These are phyloP conservation scores for Durio zibethinus DNA, from an alignment of 345 rosid genomes.

Conservation along the genomic window DNA sequence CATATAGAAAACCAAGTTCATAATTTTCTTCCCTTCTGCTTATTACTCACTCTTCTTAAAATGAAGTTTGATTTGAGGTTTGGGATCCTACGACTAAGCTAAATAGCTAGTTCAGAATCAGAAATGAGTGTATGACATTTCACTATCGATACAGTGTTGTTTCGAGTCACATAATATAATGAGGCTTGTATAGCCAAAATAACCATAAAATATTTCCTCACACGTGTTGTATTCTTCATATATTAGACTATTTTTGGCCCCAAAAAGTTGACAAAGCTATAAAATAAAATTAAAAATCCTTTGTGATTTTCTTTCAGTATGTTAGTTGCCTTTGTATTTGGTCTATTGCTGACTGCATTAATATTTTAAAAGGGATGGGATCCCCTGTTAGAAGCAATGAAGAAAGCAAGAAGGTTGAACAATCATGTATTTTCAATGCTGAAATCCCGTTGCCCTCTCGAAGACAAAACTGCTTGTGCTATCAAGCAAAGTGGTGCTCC, in stretches of 20 bases:
- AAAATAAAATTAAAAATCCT: neutral
- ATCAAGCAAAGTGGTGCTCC: constrained; percentile 98
- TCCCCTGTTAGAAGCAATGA: constrained; percentile 81
- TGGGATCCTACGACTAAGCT: neutral
- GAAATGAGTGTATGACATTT: neutral
- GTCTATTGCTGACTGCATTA: neutral
- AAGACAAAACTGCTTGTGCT: constrained; percentile 94
- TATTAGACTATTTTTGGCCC: neutral
- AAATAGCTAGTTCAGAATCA: neutral
- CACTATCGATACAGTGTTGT: neutral
- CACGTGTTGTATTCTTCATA: neutral
- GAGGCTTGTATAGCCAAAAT: neutral
- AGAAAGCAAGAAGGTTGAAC: constrained; percentile 92
- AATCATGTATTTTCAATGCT: constrained; percentile 98
- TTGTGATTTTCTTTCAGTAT: neutral
- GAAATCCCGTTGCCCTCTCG: constrained; percentile 95
- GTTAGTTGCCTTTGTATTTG: neutral
- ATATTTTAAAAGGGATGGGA: constrained; percentile 79
- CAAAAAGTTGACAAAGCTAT: neutral
- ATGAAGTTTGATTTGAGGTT: neutral
- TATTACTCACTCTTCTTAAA: neutral
- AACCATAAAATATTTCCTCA: neutral
- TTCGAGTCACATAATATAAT: no score
- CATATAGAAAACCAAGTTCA: neutral
- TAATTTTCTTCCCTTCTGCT: neutral